Evolutionary conservation across 441 rosid species (phyloP), one percentile per base, ranked within the genome.

Genomic region (Corymbia citriodora): DNA sequence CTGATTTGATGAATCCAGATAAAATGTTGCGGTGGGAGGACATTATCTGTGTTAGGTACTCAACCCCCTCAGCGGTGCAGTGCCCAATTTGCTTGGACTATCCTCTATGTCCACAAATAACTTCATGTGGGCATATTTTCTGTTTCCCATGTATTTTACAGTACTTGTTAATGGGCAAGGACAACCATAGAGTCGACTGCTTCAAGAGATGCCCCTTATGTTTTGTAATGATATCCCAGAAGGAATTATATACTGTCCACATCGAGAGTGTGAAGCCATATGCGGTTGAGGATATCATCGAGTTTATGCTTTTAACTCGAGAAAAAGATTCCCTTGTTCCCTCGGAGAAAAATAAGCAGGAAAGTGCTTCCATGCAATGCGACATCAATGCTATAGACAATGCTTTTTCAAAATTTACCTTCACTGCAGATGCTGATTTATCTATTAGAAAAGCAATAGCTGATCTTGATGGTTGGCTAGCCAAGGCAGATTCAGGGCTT

Each of bases 41-140:
- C 91, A 96, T 98, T 13, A 92, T 97, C 13, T 98, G 99, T 88
- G 94, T 98, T 89, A 97, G 96, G 93, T 96, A 95, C 92, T 94
- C 97, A 40, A 97, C 99, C 85, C 94, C 99, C 18, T 93, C 92
- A 90, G 93, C 95, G 21, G 98, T 98, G 92, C 99, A 96, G 93
- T 98, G 99, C 74, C 99, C 99, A 25, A 96, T 98, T 92, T 98
- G 99, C 92, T 93, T 98, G 96, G 99, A 97, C 88, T 88, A 93
- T 88, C 99, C 99, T 92, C 93, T 97, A 9, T 98, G 99, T 92
- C 97, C 99, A 5, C 99, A 98, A 91, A 97, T 98, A 89, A 98
- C 99, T 87, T 94, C 98, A 1, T 98, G 99, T 87, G 99, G 99
- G 45, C 99, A 97, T 90, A 95, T 98, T 25, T 98, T 97, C 94